Evolutionary conservation across 352 stramenopile species (phyloP).

Genomic region (Globisporangium viniferum): DNA sequence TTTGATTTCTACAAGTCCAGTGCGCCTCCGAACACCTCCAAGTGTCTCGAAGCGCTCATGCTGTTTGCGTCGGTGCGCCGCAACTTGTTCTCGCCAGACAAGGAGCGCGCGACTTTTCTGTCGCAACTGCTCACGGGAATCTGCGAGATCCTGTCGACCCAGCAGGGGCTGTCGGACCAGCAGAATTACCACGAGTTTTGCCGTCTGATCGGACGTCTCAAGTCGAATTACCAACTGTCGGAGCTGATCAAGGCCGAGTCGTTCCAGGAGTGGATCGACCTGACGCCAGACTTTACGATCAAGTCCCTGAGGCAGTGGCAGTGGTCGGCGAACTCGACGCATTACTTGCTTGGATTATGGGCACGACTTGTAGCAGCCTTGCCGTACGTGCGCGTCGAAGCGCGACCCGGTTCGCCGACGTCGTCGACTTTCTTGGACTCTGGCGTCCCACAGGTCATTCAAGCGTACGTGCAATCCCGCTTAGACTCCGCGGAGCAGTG

Average conservation of each 20-base stretch:
- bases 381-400: slow-evolving; percentile 91
- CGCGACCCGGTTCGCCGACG: slow-evolving; percentile 45
- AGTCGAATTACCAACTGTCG: slow-evolving; percentile 98
- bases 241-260: slow-evolving; percentile 96
- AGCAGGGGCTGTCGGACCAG: slow-evolving; percentile 96
- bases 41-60: slow-evolving; percentile 96
- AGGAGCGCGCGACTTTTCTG: slow-evolving; percentile 93
- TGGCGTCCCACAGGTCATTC: slow-evolving; percentile 85
- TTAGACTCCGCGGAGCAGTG: slow-evolving; percentile 94
- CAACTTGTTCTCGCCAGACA: slow-evolving; percentile 97
- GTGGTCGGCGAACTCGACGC: slow-evolving; percentile 92
- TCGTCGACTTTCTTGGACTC: slow-evolving; percentile 70
- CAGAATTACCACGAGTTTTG: slow-evolving; percentile 99
- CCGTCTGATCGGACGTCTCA: slow-evolving; percentile 94
- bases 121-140: slow-evolving; percentile 92
- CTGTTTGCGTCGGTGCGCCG: slow-evolving; percentile 93
- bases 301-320: slow-evolving; percentile 97
- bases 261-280: slow-evolving; percentile 97
- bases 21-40: slow-evolving; percentile 90
- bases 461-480: slow-evolving; percentile 96
- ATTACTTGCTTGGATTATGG: slow-evolving; percentile 97
- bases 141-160: slow-evolving; percentile 91
- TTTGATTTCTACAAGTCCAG: slow-evolving; percentile 97
- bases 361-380: slow-evolving; percentile 94
- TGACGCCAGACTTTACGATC: slow-evolving; percentile 95